Conservation (phyloP, 2,329 filamentous ascomycete species). For the Fusarium sp. region DNA sequence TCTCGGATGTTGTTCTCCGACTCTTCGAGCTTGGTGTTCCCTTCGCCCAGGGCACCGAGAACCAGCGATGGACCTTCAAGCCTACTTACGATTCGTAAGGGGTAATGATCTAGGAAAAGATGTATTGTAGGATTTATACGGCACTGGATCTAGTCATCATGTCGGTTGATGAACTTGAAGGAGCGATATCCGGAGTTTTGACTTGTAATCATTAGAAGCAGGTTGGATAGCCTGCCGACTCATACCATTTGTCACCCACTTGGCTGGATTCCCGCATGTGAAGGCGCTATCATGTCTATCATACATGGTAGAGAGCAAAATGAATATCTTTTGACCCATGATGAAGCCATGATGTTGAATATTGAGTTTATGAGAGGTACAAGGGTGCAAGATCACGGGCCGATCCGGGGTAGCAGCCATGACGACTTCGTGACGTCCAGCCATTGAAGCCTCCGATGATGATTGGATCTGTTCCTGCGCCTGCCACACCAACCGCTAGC, state of each 20-base stretch:
- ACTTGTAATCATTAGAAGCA: slow-evolving; percentile 37
- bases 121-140: slow-evolving; percentile 28
- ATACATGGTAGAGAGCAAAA: slow-evolving; percentile 12
- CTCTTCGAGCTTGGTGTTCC: slow-evolving; percentile 96
- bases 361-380: not conserved
- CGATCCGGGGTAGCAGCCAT: slow-evolving; percentile 10
- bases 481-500: slow-evolving; percentile 11
- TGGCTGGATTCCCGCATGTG: not conserved
- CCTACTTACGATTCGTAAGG: slow-evolving; percentile 52
- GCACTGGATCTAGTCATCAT: slow-evolving; percentile 34
- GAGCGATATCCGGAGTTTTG: slow-evolving; percentile 47
- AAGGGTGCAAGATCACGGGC: slow-evolving; percentile 4
- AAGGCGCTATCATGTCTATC: slow-evolving; percentile 3
- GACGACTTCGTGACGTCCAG: slow-evolving; percentile 5
- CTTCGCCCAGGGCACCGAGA: slow-evolving; percentile 75
- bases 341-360: not conserved
- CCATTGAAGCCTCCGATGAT: not conserved
- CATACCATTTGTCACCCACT: slow-evolving; percentile 12
- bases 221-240: slow-evolving; percentile 19
- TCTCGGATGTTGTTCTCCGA: slow-evolving; percentile 80
- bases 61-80: slow-evolving; percentile 74
- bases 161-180: slow-evolving; percentile 26
- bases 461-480: slow-evolving; percentile 27
- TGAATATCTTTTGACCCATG: not conserved
- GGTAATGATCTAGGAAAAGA: not conserved